Percentiles rank a stretch among this genome's conserved stretches.
Evolutionary conservation across 306 rosid genomes (phyloP).

Genomic region (Rosa chinensis): DNA sequence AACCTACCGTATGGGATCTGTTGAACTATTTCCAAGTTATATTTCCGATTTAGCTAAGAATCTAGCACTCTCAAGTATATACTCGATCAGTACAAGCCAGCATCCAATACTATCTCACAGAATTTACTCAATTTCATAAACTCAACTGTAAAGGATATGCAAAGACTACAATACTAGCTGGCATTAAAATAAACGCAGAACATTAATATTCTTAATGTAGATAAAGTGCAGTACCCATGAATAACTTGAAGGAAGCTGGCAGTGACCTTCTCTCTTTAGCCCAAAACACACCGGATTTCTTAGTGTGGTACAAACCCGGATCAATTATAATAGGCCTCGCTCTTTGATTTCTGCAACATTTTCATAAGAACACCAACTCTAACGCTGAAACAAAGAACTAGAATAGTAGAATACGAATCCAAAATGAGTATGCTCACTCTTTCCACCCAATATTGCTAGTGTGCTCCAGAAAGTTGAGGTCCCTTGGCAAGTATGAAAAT

Average conservation of each 20-base stretch:
- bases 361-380: conserved; percentile 1
- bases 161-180: not conserved
- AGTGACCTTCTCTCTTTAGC: conserved; percentile 88
- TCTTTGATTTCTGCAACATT: conserved; percentile 58
- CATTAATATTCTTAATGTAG: not conserved
- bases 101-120: not conserved
- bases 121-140: not conserved
- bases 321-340: conserved; percentile 81
- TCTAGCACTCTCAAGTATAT: not conserved
- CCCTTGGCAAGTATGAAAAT: conserved; percentile 83
- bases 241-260: conserved; percentile 88
- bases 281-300: conserved; percentile 83
- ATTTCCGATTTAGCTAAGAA: not conserved
- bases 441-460: conserved; percentile 88
- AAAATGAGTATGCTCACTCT: conserved; percentile 62
- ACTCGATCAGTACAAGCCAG: not conserved
- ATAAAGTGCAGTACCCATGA: conserved; percentile 54
- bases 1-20: not conserved
- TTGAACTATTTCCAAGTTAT: not conserved
- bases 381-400: conserved; percentile 8
- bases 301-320: conserved; percentile 80
- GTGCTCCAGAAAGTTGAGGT: conserved; percentile 84
- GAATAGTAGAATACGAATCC: not conserved
- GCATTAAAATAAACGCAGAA: not conserved
- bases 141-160: not conserved